Conservation (phyloP, 345 rosid genomes). For the Kernera saxatilis region DNA sequence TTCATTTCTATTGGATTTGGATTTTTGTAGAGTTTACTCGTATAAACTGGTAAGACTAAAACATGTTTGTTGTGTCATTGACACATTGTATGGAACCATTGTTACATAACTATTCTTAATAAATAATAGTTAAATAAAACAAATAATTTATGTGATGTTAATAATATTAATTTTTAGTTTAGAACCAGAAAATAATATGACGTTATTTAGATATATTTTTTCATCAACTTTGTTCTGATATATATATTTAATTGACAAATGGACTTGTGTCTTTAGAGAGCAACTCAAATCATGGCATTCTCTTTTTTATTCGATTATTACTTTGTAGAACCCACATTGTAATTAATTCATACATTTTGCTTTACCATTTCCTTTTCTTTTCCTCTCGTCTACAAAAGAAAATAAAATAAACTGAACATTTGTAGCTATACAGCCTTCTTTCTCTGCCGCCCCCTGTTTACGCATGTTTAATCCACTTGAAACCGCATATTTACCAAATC, state of each 20-base stretch:
- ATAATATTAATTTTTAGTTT: too few species aligned
- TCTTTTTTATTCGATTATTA: neutral
- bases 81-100: too few species aligned
- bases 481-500: too few species aligned
- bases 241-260: neutral
- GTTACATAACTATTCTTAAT: too few species aligned
- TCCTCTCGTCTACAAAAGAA: neutral
- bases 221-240: too few species aligned
- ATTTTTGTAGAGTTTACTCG: neutral
- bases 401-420: neutral
- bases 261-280: neutral
- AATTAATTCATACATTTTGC: conserved; percentile 3
- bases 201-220: neutral
- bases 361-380: neutral
- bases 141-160: too few species aligned
- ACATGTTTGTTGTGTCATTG: neutral
- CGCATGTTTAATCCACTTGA: too few species aligned
- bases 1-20: neutral
- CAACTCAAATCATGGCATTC: conserved; percentile 1
- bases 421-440: neutral
- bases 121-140: too few species aligned
- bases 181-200: too few species aligned
- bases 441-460: neutral
- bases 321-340: conserved; percentile 12
- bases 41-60: neutral